phyloP scores from a whole-genome alignment of 1,284 basidiomycete genomes.

The Exobasidium cylindrosporum region DNA sequence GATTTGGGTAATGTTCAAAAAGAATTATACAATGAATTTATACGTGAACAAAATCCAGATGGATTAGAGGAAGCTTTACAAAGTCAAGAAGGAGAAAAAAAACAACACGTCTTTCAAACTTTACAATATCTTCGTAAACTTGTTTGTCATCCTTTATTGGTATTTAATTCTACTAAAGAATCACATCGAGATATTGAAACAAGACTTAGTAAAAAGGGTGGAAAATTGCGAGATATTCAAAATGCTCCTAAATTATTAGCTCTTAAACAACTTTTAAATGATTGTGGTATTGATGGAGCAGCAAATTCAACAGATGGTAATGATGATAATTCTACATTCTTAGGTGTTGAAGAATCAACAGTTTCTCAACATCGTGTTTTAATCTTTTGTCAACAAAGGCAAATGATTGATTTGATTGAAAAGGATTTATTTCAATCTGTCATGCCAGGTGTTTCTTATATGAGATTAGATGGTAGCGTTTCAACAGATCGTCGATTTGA shows the following conservation, averaged over 20 bases:
- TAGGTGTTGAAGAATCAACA: constrained; percentile 50
- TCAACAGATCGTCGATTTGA: constrained; percentile 46
- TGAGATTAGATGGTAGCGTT: constrained; percentile 78
- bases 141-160: constrained; percentile 83
- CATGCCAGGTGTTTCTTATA: constrained; percentile 95
- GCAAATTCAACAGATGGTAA: constrained; percentile 60
- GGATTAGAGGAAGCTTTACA: constrained; percentile 61
- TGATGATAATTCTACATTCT: constrained; percentile 62
- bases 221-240: constrained; percentile 70
- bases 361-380: constrained; percentile 92
- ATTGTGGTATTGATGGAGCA: constrained; percentile 83
- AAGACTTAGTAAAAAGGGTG: constrained; percentile 58
- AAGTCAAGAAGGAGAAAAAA: constrained; percentile 61
- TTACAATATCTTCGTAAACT: constrained; percentile 95
- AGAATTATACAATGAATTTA: constrained; percentile 77
- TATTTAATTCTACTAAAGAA: constrained; percentile 36
- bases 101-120: constrained; percentile 59
- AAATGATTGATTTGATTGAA: constrained; percentile 98
- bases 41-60: constrained; percentile 64
- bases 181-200: constrained; percentile 62
- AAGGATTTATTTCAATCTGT: constrained; percentile 81
- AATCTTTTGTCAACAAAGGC: constrained; percentile 98
- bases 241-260: constrained; percentile 94
- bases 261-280: constrained; percentile 80
- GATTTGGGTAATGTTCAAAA: constrained; percentile 69